Evolutionary conservation across 2,329 filamentous ascomycete species (phyloP).

Genomic region (Diaporthe capsici): DNA sequence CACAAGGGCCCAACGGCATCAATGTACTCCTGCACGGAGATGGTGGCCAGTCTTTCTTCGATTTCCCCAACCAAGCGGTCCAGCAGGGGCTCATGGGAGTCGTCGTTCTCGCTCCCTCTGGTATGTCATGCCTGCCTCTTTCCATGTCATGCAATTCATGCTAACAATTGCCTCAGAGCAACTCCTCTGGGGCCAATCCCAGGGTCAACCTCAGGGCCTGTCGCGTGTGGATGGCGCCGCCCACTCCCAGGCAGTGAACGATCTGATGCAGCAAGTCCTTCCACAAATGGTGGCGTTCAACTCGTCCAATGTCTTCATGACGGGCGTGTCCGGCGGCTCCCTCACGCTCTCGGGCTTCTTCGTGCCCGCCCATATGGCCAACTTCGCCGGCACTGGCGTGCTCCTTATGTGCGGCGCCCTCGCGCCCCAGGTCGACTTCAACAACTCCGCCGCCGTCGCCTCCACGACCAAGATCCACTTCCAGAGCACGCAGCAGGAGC

Average conservation of each 20-base stretch:
- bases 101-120: conserved; percentile 63
- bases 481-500: conserved; percentile 68
- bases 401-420: conserved; percentile 70
- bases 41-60: conserved; percentile 71
- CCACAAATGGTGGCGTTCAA: conserved; percentile 69
- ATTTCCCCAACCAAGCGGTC: conserved; percentile 69
- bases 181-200: conserved; percentile 72
- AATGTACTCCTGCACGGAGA: conserved; percentile 72
- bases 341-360: conserved; percentile 70
- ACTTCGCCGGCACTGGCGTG: conserved; percentile 64
- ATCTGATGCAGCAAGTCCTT: conserved; percentile 63
- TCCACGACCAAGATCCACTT: conserved; percentile 67
- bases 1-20: conserved; percentile 59
- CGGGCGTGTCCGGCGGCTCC: conserved; percentile 68
- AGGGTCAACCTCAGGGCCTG: conserved; percentile 67
- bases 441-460: conserved; percentile 56
- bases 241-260: conserved; percentile 69
- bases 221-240: conserved; percentile 68
- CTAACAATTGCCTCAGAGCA: conserved; percentile 44
- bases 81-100: conserved; percentile 66
- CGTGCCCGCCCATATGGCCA: conserved; percentile 68
- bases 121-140: conserved; percentile 25
- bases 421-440: conserved; percentile 65
- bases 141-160: not conserved
- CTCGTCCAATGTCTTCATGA: conserved; percentile 67